Percentiles rank a stretch among this genome's conserved stretches.
Evolutionary conservation across 148 eudicot genomes (phyloP).

Genomic region (Polygonum aviculare): DNA sequence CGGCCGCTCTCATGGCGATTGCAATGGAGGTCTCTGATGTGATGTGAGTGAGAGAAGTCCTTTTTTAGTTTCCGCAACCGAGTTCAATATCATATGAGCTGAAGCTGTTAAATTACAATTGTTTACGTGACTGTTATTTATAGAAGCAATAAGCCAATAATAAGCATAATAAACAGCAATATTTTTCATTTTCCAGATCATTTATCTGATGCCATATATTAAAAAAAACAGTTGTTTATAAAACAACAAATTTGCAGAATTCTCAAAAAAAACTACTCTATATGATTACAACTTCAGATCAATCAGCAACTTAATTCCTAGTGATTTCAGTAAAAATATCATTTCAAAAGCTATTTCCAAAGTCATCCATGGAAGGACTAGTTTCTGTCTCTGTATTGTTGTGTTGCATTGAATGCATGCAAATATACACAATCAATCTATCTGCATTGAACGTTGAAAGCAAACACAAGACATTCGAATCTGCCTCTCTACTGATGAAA

Average conservation of each 20-base stretch:
- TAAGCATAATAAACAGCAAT: too few relatives aligned
- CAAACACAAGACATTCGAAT: background rate
- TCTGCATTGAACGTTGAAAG: too few relatives aligned
- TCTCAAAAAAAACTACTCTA: background rate
- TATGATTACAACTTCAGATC: background rate
- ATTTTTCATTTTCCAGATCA: background rate
- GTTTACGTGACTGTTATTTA: background rate
- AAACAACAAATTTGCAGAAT: background rate
- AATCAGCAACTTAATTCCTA: background rate
- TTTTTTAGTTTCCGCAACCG: background rate
- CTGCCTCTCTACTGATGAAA: background rate
- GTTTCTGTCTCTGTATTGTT: background rate
- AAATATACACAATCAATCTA: too few relatives aligned
- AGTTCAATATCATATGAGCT: background rate
- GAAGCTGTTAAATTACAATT: background rate
- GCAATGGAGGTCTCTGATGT: background rate
- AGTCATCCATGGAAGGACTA: background rate
- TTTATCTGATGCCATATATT: background rate
- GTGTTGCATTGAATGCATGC: background rate
- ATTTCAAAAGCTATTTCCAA: background rate
- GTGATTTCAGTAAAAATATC: background rate
- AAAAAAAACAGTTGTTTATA: background rate
- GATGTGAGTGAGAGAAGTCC: background rate
- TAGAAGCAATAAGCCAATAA: too few relatives aligned
- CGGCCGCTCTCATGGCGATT: constrained; percentile 1